These are phyloP conservation scores for Boletellus deceptivus DNA, from an alignment of 1,284 basidiomycete species.

Conservation along the genomic window DNA sequence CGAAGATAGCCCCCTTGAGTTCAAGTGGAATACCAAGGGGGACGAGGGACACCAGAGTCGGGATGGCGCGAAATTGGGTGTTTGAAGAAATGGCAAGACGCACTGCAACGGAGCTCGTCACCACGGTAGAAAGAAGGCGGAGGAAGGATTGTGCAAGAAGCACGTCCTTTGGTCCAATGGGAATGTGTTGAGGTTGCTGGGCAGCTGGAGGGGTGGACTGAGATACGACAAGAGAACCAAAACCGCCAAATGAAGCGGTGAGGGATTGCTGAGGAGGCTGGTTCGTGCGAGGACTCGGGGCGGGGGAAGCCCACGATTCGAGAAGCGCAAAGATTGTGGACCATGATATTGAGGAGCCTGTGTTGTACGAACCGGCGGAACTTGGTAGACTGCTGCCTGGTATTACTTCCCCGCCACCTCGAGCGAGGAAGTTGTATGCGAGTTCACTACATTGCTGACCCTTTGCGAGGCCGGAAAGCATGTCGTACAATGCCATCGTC, in stretches of 20 bases:
- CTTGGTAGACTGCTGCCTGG: constrained; percentile 45
- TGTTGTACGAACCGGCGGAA: constrained; percentile 29
- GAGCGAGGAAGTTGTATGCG: constrained; percentile 81
- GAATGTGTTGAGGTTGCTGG: constrained; percentile 43
- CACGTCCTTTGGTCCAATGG: constrained; percentile 74
- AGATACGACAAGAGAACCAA: constrained; percentile 25
- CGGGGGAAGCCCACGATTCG: constrained; percentile 47
- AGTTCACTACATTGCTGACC: constrained; percentile 83
- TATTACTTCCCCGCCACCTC: constrained; percentile 62
- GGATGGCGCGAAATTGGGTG: constrained; percentile 76
- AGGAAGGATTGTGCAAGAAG: constrained; percentile 80
- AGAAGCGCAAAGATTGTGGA: constrained; percentile 51
- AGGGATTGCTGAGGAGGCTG: constrained; percentile 27
- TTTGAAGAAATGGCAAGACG: constrained; percentile 79
- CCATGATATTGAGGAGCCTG: constrained; percentile 45
- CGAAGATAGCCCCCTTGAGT: constrained; percentile 85
- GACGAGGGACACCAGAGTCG: constrained; percentile 74
- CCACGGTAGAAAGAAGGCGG: constrained; percentile 77
- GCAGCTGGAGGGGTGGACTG: constrained; percentile 16
- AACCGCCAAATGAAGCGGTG: constrained; percentile 29
- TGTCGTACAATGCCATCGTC: constrained; percentile 81
- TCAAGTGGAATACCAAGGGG: constrained; percentile 85
- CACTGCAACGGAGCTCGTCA: constrained; percentile 74
- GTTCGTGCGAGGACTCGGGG: constrained; percentile 26
- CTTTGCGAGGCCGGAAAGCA: constrained; percentile 82